Percentiles rank a stretch among this genome's conserved stretches.
phyloP scores from a whole-genome alignment of 148 eudicot genomes.

The Cornus suecica region DNA sequence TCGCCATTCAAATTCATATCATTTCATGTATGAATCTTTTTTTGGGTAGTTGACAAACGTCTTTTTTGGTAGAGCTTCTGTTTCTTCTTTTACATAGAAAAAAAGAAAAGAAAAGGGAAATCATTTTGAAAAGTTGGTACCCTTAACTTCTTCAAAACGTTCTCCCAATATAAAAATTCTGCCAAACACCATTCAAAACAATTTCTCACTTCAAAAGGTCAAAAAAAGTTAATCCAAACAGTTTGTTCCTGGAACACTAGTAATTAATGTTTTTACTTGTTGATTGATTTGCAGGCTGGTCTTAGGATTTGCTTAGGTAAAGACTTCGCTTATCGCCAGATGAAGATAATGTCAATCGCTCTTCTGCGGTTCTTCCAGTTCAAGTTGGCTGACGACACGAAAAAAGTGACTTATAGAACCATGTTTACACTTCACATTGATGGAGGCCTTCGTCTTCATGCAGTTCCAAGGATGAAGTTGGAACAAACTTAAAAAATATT shows the following conservation, averaged over 20 bases:
- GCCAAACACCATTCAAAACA: no score
- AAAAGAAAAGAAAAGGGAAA: no score
- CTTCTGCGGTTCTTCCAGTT: slow-evolving; percentile 52
- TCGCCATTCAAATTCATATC: slow-evolving; percentile 78
- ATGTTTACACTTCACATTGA: slow-evolving; percentile 73
- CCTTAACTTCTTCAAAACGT: no score
- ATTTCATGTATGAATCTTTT: slow-evolving; percentile 50
- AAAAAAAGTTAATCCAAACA: no score
- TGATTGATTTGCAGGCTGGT: slow-evolving; percentile 49
- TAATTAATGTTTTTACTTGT: not conserved
- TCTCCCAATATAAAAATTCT: no score
- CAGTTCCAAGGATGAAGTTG: no score
- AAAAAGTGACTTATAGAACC: slow-evolving; percentile 53
- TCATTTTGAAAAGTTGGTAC: no score
- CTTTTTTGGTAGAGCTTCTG: no score
- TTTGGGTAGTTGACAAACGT: no score
- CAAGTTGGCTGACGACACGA: slow-evolving; percentile 41
- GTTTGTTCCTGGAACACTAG: not conserved
- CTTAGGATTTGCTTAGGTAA: slow-evolving; percentile 70
- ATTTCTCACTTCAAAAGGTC: no score
- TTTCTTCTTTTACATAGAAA: no score
- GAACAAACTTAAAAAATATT: slow-evolving; percentile 11
- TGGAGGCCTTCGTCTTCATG: slow-evolving; percentile 62
- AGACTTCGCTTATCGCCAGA: slow-evolving; percentile 85
- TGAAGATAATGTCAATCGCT: slow-evolving; percentile 66